These are phyloP conservation scores for Liquidambar formosana DNA, from an alignment of 164 flowering plant species.

Conservation along the genomic window DNA sequence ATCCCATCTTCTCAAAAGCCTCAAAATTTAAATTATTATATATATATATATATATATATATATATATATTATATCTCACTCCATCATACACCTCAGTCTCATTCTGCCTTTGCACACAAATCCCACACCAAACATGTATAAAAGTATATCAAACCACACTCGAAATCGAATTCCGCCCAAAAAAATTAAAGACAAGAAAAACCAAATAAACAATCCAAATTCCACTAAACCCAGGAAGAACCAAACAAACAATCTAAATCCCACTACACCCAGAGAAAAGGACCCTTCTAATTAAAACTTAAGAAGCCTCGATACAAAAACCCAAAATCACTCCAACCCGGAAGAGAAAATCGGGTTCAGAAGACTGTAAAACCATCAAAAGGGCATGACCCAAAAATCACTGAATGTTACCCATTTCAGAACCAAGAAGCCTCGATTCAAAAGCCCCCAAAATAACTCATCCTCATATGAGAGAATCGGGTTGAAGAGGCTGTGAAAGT, in stretches of 20 bases:
- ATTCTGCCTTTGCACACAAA: neutral
- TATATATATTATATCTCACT: no score
- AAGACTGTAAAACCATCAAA: neutral
- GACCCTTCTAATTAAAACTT: no score
- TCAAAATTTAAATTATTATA: conserved; percentile 4
- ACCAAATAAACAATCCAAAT: neutral
- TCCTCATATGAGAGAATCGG: conserved; percentile 6
- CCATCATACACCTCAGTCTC: neutral
- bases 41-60: no score
- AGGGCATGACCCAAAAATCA: neutral
- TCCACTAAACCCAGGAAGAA: no score
- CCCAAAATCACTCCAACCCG: neutral
- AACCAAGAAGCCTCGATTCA: neutral
- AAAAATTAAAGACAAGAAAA: neutral
- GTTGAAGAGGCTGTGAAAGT: neutral
- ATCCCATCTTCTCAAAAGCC: conserved; percentile 33
- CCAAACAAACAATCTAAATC: no score
- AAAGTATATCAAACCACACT: neutral
- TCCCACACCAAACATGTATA: neutral
- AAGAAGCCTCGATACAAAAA: neutral
- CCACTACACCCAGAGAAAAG: no score
- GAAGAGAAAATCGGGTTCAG: neutral
- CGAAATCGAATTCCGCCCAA: neutral
- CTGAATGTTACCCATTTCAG: neutral
- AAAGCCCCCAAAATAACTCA: neutral